phyloP scores from a whole-genome alignment of 208 protist genomes.

The Crithidia expoeki region DNA sequence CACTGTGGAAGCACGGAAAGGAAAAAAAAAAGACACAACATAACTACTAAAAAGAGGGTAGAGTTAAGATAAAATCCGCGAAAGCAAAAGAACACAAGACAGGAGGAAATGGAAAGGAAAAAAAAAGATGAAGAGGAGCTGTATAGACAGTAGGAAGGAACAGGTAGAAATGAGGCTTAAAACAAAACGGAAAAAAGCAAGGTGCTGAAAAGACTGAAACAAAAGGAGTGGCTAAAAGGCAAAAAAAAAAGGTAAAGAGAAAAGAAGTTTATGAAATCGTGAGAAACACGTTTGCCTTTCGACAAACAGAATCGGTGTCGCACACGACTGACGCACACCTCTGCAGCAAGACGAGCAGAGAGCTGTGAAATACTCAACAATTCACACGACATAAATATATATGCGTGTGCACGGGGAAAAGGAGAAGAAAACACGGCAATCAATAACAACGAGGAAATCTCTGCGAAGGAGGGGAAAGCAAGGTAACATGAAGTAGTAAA shows the following conservation, averaged over 20 bases:
- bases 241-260: conserved; percentile 5
- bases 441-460: neutral
- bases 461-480: conserved; percentile 7
- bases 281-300: neutral
- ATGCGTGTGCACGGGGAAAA: neutral
- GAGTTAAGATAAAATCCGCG: neutral
- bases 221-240: neutral
- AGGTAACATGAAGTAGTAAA: conserved; percentile 13
- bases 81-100: neutral
- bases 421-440: conserved; percentile 10
- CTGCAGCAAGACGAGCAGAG: neutral
- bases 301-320: neutral
- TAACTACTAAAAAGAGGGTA: neutral
- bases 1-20: neutral
- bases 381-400: neutral
- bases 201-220: neutral
- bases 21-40: conserved; percentile 5
- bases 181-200: neutral
- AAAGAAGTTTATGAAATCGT: conserved; percentile 1
- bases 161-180: neutral
- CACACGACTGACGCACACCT: neutral
- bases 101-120: neutral
- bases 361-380: neutral
- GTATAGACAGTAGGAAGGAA: neutral
- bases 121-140: neutral